Evolutionary conservation across 768 basidiomycete species (phyloP), one percentile per base, ranked within the genome.

Genomic region (Suillus luteus): DNA sequence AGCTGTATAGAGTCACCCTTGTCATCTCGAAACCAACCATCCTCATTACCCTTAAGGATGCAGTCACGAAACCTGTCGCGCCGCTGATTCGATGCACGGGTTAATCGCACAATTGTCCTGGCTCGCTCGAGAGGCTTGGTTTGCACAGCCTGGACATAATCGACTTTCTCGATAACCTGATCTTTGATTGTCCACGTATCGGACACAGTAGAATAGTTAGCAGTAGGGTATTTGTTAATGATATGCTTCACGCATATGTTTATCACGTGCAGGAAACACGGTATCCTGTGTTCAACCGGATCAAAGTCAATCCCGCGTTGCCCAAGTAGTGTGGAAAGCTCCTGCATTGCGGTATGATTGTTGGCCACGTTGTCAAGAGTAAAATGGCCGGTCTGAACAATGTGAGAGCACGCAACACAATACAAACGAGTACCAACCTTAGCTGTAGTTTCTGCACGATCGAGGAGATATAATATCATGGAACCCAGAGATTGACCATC

Each of bases 261-360:
- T 5, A 70, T 60, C 27, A 67, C 60, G 54, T 71, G 69, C 1
- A 63, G 66, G 49, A 71, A 70, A 62, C 69, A 68, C 14, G 54
- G 57, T 35, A 71, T 60, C 10, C 55, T 55, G 35, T 43, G 33
- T 38, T 68, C 66, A 6, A 59, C 40, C 5, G 43, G 11, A 35
- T 70, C 52, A 40, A 70, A 68, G 3, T 22, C 12, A 15, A 67
- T 62, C 19, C 65, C 58, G n/a, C 63, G 31, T 37, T 49, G 12
- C 17, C 24, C 17, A 2, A 60, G 43, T 17, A 64, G 24, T 17
- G 44, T 27, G 3, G 55, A 51, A 38, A 55, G 64, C 55, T 61
- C 27, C 41, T 22, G 31, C 57, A 64, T 67, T 33, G 33, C 33
- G 6, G 33, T 33, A 33, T 33, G 33, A 33, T 33, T 33, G 33